phyloP scores from a whole-genome alignment of 495 filamentous ascomycete genomes.

The Hypoxylon fragiforme region DNA sequence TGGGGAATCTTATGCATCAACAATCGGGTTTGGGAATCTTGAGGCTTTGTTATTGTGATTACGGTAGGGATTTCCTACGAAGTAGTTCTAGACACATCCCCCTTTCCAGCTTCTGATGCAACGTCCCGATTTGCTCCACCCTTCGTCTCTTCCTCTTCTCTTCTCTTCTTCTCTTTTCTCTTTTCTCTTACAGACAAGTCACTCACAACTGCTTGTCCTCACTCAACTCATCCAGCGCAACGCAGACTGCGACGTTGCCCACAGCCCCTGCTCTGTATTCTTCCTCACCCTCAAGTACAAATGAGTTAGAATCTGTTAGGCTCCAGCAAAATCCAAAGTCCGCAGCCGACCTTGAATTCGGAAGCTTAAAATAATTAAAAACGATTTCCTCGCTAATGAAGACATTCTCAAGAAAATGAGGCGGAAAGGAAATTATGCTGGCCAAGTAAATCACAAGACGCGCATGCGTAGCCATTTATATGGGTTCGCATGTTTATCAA shows the following conservation, averaged over 20 bases:
- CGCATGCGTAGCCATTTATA: conserved; percentile 6
- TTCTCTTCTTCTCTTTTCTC: background rate
- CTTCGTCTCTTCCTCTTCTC: background rate
- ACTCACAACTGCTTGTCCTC: conserved; percentile 12
- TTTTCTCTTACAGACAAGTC: conserved; percentile 1
- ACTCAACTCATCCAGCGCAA: conserved; percentile 8
- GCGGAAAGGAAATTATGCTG: conserved; percentile 27
- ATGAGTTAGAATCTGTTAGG: conserved; percentile 10
- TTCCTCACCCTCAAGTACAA: conserved; percentile 8
- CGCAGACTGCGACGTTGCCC: conserved; percentile 14
- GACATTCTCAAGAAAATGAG: conserved; percentile 31
- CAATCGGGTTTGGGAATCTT: conserved; percentile 9
- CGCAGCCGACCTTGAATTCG: conserved; percentile 18
- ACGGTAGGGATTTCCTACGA: conserved; percentile 32
- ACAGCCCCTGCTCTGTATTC: background rate
- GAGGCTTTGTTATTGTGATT: conserved; percentile 23
- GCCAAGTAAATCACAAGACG: conserved; percentile 18
- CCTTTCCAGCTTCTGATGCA: background rate
- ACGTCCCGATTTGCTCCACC: conserved; percentile 6
- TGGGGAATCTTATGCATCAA: too few relatives aligned
- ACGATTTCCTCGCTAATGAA: conserved; percentile 30
- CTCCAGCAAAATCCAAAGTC: conserved; percentile 29
- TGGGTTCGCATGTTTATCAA: conserved; percentile 29
- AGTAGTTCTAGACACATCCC: conserved; percentile 25
- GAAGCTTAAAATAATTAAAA: conserved; percentile 26